A percentile compares a stretch with the other conserved stretches of the same genome.
These are phyloP conservation scores for Xylaria sp. DNA, from an alignment of 2,329 filamentous ascomycete species.

Conservation along the genomic window DNA sequence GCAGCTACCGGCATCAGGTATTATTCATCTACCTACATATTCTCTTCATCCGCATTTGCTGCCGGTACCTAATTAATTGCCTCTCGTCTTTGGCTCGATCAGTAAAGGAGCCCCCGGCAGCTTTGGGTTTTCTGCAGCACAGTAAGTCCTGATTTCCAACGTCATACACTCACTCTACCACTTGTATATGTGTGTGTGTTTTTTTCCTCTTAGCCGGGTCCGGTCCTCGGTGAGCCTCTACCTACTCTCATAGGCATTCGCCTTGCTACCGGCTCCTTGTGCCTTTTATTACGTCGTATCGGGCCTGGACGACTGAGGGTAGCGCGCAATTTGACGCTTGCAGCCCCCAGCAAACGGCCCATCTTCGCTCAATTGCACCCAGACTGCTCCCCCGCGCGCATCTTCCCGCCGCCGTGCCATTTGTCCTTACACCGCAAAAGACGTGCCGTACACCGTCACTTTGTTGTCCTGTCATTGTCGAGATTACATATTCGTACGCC, in stretches of 20 bases:
- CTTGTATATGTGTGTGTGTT: background rate
- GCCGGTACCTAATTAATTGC: background rate
- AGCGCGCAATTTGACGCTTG: slow-evolving; percentile 23
- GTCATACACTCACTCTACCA: slow-evolving; percentile 24
- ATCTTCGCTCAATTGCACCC: slow-evolving; percentile 20
- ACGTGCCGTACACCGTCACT: slow-evolving; percentile 26
- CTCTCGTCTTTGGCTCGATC: slow-evolving; percentile 7
- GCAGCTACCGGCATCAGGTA: slow-evolving; percentile 10
- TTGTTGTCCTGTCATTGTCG: slow-evolving; percentile 21
- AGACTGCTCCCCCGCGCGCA: slow-evolving; percentile 10
- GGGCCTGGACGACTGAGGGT: background rate
- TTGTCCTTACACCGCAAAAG: slow-evolving; percentile 26
- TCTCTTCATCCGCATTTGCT: slow-evolving; percentile 9
- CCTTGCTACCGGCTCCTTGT: slow-evolving; percentile 6
- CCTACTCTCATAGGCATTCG: background rate
- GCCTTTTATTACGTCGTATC: slow-evolving; percentile 5
- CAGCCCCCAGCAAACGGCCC: slow-evolving; percentile 14
- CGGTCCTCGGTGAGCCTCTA: slow-evolving; percentile 8
- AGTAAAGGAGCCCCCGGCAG: background rate
- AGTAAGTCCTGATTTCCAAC: slow-evolving; percentile 29
- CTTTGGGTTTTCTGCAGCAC: slow-evolving; percentile 8
- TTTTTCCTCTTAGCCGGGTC: background rate
- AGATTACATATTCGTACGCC: slow-evolving; percentile 40
- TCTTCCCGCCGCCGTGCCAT: slow-evolving; percentile 22
- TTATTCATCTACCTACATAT: background rate